A percentile compares a stretch with the other conserved stretches of the same genome.
These are phyloP conservation scores for Apostasia ramifera DNA, from an alignment of 106 monocot species.

Conservation along the genomic window DNA sequence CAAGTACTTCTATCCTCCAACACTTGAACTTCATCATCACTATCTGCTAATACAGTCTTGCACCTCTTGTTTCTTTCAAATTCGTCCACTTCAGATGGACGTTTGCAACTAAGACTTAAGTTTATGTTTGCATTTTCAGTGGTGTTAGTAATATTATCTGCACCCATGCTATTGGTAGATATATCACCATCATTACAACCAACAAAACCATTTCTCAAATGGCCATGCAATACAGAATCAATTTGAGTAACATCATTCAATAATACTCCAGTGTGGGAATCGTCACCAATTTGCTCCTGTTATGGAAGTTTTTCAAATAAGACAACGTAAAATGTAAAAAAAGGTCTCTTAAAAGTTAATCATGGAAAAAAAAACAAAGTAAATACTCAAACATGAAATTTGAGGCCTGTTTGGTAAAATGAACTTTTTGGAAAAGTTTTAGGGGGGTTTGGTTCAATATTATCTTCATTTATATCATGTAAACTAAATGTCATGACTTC, in stretches of 20 bases:
- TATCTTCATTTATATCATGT: too few species aligned
- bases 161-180: conserved; percentile 9
- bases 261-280: not conserved
- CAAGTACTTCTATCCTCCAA: conserved; percentile 7
- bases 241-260: conserved; percentile 7
- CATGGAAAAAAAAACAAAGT: too few species aligned
- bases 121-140: conserved; percentile 10
- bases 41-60: conserved; percentile 45
- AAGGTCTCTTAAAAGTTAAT: too few species aligned
- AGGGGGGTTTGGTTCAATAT: too few species aligned
- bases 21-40: conserved; percentile 57
- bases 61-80: conserved; percentile 30
- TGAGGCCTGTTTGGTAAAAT: too few species aligned
- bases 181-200: conserved; percentile 6
- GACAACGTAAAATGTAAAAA: not conserved
- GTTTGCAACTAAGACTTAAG: conserved; percentile 20
- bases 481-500: too few species aligned
- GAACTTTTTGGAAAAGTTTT: too few species aligned
- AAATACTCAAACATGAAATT: too few species aligned
- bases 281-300: conserved; percentile 20
- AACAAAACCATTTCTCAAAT: conserved; percentile 14
- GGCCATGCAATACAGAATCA: not conserved
- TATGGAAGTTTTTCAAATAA: conserved; percentile 2
- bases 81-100: conserved; percentile 29
- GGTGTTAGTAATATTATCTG: conserved; percentile 6